These are phyloP conservation scores for Nannochloris sp. DNA, from an alignment of 139 green algal species.

Conservation along the genomic window DNA sequence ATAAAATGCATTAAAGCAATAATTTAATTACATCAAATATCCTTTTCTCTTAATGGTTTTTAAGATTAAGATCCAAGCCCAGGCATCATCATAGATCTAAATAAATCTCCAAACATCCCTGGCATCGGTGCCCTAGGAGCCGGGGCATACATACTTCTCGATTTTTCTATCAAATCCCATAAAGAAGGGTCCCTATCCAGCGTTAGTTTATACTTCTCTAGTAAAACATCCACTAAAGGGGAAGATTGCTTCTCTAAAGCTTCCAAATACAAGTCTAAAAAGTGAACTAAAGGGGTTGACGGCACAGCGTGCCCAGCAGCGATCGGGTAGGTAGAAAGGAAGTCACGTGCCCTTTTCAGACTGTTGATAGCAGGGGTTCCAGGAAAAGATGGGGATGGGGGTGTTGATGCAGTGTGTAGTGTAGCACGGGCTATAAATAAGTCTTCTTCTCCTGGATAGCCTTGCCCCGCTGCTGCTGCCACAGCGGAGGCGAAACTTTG, in stretches of 20 bases:
- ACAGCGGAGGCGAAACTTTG: background rate
- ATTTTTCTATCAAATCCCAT: background rate
- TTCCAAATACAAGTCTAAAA: constrained; percentile 7
- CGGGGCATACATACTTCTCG: background rate
- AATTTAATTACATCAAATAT: too few species aligned
- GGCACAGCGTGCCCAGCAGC: background rate
- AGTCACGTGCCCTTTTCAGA: constrained; percentile 1
- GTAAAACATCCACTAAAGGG: constrained; percentile 8
- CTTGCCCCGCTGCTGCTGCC: background rate
- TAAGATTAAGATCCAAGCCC: background rate
- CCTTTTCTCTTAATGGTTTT: background rate
- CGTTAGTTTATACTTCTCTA: background rate
- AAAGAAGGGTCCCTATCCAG: constrained; percentile 15
- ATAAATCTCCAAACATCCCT: constrained; percentile 7
- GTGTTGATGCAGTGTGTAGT: too few species aligned
- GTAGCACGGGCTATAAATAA: constrained; percentile 12
- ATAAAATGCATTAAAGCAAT: too few species aligned
- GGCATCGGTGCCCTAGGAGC: background rate
- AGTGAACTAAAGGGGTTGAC: constrained; percentile 10
- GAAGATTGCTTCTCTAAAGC: background rate
- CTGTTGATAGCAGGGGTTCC: too few species aligned
- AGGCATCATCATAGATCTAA: constrained; percentile 3
- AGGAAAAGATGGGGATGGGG: too few species aligned
- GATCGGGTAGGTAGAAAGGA: background rate
- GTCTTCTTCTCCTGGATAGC: constrained; percentile 11